These are phyloP conservation scores for Neonectria ditissima DNA, from an alignment of 2,329 filamentous ascomycete species.

Conservation along the genomic window DNA sequence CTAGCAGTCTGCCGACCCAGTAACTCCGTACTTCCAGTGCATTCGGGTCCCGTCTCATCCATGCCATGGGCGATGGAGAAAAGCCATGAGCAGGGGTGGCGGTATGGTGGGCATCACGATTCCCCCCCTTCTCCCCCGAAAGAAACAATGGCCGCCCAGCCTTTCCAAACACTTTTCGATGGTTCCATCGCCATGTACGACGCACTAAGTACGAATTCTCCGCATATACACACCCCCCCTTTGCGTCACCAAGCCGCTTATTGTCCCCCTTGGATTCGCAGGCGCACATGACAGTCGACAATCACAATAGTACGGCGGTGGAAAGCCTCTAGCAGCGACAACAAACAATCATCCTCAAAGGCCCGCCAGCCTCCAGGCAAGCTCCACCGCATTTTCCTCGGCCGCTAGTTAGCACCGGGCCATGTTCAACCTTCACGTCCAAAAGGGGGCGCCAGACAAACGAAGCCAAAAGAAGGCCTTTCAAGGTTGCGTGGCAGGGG, in stretches of 20 bases:
- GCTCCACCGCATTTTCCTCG: conserved; percentile 33
- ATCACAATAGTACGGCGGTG: conserved; percentile 23
- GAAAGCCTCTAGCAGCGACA: not conserved
- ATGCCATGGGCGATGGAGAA: conserved; percentile 1
- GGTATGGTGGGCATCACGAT: conserved; percentile 6
- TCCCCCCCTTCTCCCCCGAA: not conserved
- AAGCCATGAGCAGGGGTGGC: not conserved
- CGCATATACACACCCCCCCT: not conserved
- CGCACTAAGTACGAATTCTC: not conserved
- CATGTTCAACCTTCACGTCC: conserved; percentile 19
- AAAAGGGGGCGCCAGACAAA: conserved; percentile 28
- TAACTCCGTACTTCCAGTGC: not conserved
- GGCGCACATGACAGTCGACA: conserved; percentile 31
- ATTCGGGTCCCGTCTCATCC: not conserved
- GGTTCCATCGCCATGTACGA: not conserved
- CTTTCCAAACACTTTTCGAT: conserved; percentile 1
- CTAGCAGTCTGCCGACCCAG: conserved; percentile 1
- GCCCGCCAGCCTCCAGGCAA: conserved; percentile 1
- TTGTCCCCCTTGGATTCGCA: conserved; percentile 10
- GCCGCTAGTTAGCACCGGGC: conserved; percentile 1
- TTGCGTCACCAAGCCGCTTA: not conserved
- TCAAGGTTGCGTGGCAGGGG: conserved; percentile 26
- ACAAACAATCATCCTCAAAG: conserved; percentile 9
- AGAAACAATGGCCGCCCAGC: conserved; percentile 4
- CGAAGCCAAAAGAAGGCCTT: conserved; percentile 18